Percentiles rank a stretch among this genome's conserved stretches.
phyloP scores from a whole-genome alignment of 306 rosid genomes.

The Gynostemma pentaphyllum region DNA sequence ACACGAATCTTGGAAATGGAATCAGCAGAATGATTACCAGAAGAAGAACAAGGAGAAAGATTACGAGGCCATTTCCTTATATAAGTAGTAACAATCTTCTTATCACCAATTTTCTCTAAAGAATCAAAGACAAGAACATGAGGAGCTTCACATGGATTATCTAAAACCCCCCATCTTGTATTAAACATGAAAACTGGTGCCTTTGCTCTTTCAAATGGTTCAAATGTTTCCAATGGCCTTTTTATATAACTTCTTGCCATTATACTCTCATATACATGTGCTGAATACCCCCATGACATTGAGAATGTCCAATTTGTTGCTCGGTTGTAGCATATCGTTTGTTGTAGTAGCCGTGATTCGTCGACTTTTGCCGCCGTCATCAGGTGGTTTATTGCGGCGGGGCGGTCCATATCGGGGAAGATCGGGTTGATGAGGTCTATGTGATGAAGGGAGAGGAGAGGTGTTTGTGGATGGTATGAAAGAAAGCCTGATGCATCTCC shows the following conservation, averaged over 20 bases:
- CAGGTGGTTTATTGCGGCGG: conserved; percentile 23
- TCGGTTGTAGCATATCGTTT: conserved; percentile 34
- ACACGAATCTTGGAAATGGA: conserved; percentile 21
- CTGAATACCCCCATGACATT: conserved; percentile 41
- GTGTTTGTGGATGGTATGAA: conserved; percentile 26
- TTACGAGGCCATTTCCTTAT: conserved; percentile 15
- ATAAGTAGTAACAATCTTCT: conserved; percentile 13
- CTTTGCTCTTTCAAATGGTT: conserved; percentile 13
- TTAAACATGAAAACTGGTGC: conserved; percentile 31
- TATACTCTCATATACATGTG: conserved; percentile 24
- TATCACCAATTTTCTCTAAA: neutral
- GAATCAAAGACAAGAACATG: conserved; percentile 25
- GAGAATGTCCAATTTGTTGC: conserved; percentile 36
- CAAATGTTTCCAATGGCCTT: conserved; percentile 31
- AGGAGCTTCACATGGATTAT: conserved; percentile 33
- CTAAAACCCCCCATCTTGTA: conserved; percentile 16
- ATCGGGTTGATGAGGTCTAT: conserved; percentile 29
- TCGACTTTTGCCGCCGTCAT: conserved; percentile 20
- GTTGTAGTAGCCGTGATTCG: conserved; percentile 31
- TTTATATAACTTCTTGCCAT: conserved; percentile 19
- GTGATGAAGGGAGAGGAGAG: conserved; percentile 32
- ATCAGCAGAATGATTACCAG: conserved; percentile 29
- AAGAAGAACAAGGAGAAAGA: conserved; percentile 16
- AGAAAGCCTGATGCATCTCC: conserved; percentile 28
- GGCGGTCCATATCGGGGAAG: conserved; percentile 27